These are phyloP conservation scores for Malus hybrid DNA, from an alignment of 331 rosid species.

Conservation along the genomic window DNA sequence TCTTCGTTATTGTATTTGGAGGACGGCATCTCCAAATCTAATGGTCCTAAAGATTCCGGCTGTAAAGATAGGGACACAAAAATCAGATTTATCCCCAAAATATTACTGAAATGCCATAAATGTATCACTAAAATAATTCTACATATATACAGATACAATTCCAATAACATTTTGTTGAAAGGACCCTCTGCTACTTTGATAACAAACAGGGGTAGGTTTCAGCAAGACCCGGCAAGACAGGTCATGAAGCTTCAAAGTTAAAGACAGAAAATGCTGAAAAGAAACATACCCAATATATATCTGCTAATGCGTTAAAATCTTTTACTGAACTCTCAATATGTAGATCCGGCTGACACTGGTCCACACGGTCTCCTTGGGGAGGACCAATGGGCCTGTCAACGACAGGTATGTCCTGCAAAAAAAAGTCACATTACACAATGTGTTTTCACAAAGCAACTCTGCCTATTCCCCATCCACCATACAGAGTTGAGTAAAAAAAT, in stretches of 20 bases:
- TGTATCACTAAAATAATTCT: background rate
- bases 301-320: constrained; percentile 59
- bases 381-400: constrained; percentile 40
- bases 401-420: constrained; percentile 46
- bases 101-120: background rate
- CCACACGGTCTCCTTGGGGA: constrained; percentile 40
- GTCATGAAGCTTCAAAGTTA: background rate
- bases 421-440: constrained; percentile 8
- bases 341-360: constrained; percentile 47
- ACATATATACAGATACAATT: background rate
- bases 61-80: constrained; percentile 27
- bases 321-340: constrained; percentile 41
- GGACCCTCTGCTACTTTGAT: background rate
- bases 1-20: constrained; percentile 66
- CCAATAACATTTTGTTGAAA: too few species aligned
- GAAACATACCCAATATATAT: constrained; percentile 81
- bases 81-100: constrained; percentile 12
- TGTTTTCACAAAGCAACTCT: constrained; percentile 20
- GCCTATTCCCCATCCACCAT: background rate
- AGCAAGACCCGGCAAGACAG: constrained; percentile 8
- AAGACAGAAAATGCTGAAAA: constrained; percentile 8
- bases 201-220: constrained; percentile 1
- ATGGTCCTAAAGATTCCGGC: constrained; percentile 92
- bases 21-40: constrained; percentile 76
- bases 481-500: background rate